Evolutionary conservation across 306 rosid genomes (phyloP).

Genomic region (Macrotyloma uniflorum): DNA sequence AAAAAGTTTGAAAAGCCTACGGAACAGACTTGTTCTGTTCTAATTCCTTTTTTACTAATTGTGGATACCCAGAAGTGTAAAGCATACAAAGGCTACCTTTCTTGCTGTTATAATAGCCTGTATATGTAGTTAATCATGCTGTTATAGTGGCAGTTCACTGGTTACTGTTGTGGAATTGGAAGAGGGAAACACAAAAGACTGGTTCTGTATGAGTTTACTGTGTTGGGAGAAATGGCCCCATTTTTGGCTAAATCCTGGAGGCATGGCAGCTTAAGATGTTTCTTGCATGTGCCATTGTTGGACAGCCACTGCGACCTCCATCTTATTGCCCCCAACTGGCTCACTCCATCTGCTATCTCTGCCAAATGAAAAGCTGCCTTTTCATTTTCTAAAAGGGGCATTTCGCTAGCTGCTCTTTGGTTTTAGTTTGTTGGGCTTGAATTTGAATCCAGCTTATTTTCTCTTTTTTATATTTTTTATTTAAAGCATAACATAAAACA

Average conservation of each 20-base stretch:
- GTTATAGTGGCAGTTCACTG: neutral
- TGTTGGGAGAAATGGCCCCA: neutral
- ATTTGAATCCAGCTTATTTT: neutral
- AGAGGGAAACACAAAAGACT: neutral
- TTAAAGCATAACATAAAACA: neutral
- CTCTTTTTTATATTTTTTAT: neutral
- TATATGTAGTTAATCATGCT: neutral
- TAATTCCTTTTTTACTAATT: neutral
- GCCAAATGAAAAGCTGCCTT: neutral
- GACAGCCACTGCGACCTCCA: too few species aligned
- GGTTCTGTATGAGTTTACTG: neutral
- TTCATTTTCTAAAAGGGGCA: neutral
- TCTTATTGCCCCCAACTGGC: neutral
- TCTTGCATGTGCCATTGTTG: too few species aligned
- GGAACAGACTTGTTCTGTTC: constrained; percentile 18
- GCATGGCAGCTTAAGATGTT: too few species aligned
- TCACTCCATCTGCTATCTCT: neutral
- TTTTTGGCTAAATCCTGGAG: too few species aligned
- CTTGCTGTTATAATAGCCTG: neutral
- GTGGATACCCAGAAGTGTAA: constrained; percentile 15
- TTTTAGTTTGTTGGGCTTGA: neutral
- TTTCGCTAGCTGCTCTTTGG: neutral
- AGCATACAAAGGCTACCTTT: constrained; percentile 18
- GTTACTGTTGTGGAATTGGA: neutral
- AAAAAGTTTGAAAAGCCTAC: neutral